phyloP scores from a whole-genome alignment of 2,329 filamentous ascomycete genomes.

The Trichoderma sp. region DNA sequence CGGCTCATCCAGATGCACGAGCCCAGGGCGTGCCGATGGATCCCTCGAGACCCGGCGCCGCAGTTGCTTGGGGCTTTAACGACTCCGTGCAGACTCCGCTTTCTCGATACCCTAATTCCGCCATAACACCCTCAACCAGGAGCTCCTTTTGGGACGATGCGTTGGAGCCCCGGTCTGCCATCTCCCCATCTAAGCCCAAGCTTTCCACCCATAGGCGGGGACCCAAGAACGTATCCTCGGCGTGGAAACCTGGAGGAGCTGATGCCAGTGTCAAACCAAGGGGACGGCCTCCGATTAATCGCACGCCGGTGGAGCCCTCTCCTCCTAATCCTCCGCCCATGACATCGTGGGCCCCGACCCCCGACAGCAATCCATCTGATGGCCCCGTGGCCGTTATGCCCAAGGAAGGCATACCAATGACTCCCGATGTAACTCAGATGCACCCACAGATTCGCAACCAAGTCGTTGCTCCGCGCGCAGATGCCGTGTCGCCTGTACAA shows the following conservation, averaged over 20 bases:
- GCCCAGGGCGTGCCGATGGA: conserved; percentile 35
- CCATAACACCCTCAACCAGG: conserved; percentile 64
- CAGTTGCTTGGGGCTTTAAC: conserved; percentile 34
- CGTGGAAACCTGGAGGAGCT: conserved; percentile 70
- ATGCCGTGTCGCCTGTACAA: neutral
- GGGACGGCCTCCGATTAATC: conserved; percentile 74
- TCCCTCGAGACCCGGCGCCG: conserved; percentile 34
- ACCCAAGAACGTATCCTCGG: conserved; percentile 81
- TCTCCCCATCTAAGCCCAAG: conserved; percentile 62
- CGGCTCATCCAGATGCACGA: conserved; percentile 43
- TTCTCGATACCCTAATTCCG: conserved; percentile 73
- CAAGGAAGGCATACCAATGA: neutral
- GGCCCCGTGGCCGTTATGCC: conserved; percentile 25
- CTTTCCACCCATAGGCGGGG: conserved; percentile 60
- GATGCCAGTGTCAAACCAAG: conserved; percentile 66
- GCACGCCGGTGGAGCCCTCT: conserved; percentile 57
- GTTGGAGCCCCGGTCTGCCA: conserved; percentile 66
- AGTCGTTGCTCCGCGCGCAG: neutral
- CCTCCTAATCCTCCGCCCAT: conserved; percentile 58
- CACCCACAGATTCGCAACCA: conserved; percentile 9
- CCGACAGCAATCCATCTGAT: conserved; percentile 36
- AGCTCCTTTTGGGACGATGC: conserved; percentile 54
- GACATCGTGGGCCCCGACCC: conserved; percentile 53
- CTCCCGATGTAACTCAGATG: neutral
- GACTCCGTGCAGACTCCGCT: conserved; percentile 60